Base-by-base conservation (phyloP, 176 grass and related monocot species). In the Aegilops sharonensis region DNA sequence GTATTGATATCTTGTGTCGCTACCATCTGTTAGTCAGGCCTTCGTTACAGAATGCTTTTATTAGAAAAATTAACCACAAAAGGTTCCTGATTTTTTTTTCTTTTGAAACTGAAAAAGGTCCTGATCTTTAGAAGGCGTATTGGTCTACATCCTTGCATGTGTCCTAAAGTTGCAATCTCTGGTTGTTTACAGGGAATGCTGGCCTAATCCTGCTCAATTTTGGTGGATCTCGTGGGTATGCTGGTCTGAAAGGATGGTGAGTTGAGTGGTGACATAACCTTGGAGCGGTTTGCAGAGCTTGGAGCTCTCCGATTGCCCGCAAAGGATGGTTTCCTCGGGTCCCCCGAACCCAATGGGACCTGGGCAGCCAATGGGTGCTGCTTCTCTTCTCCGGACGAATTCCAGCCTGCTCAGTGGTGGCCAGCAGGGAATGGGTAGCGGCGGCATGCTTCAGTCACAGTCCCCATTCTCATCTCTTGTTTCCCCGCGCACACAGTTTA, bases 291-390 rank as follows among this genome's bases (percentile, higher is more conserved):
- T 43, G 66, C 15, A 57, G n/a, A 35, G 40, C 11, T 66, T 25
- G 37, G 20, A 35, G 36, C 18, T 80, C 66, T 68, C n/a, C 35
- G 66, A 48, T 79, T 65, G 47, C 69, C 45, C 85, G 32, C 21
- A 86, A 90, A 90, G 83, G 84, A 97, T 99, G 97, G 70, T 99
- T 68, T 87, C 97, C 9, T 96, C 97, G 14, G 93, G 95, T 32
- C 88, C 83, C 13, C 91, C 94, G 3, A 96, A 94, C 83, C 89
- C 94, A 52, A 95, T 99, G 81, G 93, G 94, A 4, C 84, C 91
- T 0, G 78, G 91, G 79, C 93, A 93, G 62, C 92, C 90, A 18
- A 86, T 92, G 36, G 87, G 86, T 27, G 78, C 83, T 34, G 84
- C 92, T 23, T 96, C 97, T 31, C 89, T 99, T 71, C 90, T 96